Evolutionary conservation across 208 protist genomes (phyloP).

Genomic region (Angomonas deanei): DNA sequence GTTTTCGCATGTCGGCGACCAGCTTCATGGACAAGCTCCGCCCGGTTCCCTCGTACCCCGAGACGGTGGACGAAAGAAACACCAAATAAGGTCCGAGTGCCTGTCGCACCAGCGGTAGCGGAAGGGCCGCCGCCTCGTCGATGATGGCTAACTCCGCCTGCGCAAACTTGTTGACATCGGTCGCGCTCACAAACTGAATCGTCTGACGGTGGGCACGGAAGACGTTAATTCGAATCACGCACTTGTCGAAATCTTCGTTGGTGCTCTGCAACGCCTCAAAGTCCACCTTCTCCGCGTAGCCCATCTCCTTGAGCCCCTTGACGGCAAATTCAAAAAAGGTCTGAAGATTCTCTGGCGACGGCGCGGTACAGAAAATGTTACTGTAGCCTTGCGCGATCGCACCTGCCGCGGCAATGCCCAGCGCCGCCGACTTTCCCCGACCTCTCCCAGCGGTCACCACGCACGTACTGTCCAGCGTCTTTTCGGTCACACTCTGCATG

Average conservation of each 20-base stretch:
- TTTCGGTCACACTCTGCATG: slow-evolving; percentile 96
- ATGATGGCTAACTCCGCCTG: slow-evolving; percentile 98
- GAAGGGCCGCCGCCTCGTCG: slow-evolving; percentile 99
- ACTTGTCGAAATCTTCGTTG: slow-evolving; percentile 93
- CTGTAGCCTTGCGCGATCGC: slow-evolving; percentile 97
- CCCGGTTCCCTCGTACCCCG: slow-evolving; percentile 99
- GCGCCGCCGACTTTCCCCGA: slow-evolving; percentile 96
- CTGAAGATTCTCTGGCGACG: slow-evolving; percentile 96
- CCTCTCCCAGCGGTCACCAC: slow-evolving; percentile 96
- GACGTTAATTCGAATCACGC: slow-evolving; percentile 97
- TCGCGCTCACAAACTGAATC: slow-evolving; percentile 96
- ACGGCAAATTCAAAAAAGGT: slow-evolving; percentile 99
- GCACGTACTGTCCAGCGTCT: slow-evolving; percentile 95
- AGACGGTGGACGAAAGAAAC: slow-evolving; percentile 98
- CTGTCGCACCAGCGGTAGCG: slow-evolving; percentile 95
- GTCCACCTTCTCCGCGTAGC: slow-evolving; percentile 96
- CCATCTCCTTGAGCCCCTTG: slow-evolving; percentile 94
- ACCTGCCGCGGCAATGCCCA: slow-evolving; percentile 94
- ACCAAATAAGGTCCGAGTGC: slow-evolving; percentile 98
- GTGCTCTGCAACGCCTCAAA: slow-evolving; percentile 95
- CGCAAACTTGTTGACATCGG: slow-evolving; percentile 88
- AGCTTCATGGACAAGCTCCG: slow-evolving; percentile 99
- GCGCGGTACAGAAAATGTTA: slow-evolving; percentile 99
- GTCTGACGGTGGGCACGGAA: slow-evolving; percentile 97
- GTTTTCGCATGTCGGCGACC: slow-evolving; percentile 95